phyloP scores from a whole-genome alignment of 2,329 filamentous ascomycete species.

The Diplocarpon rosae region DNA sequence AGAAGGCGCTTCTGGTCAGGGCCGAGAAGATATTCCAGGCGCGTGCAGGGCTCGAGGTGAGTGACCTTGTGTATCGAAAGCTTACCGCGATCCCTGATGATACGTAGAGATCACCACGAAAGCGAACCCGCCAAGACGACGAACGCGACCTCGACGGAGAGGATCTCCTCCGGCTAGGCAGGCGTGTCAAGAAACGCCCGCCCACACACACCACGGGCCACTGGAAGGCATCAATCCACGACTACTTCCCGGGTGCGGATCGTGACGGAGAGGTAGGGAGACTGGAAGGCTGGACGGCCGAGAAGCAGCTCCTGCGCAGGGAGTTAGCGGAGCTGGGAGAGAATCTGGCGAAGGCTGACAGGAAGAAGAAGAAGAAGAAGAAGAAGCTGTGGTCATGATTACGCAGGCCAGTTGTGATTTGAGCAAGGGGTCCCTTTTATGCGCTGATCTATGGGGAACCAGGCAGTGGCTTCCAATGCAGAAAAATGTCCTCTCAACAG shows the following conservation, averaged over 20 bases:
- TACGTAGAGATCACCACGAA: conserved; percentile 1
- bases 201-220: conserved; percentile 4
- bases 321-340: conserved; percentile 11
- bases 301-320: conserved; percentile 6
- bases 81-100: not conserved
- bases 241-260: conserved; percentile 10
- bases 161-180: conserved; percentile 11
- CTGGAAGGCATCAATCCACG: conserved; percentile 11
- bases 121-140: conserved; percentile 5
- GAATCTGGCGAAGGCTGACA: conserved; percentile 1
- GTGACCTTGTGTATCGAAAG: not conserved
- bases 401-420: not conserved
- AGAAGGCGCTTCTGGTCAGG: conserved; percentile 2
- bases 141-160: conserved; percentile 18
- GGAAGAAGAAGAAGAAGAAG: conserved; percentile 3
- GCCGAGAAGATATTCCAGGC: conserved; percentile 6
- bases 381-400: not conserved
- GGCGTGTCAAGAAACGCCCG: conserved; percentile 3
- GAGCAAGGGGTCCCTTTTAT: not conserved
- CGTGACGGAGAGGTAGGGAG: not conserved
- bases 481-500: no score
- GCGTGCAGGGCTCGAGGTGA: conserved; percentile 1
- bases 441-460: not conserved
- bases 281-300: conserved; percentile 1
- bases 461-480: not conserved